Base-by-base conservation (phyloP, 1,284 basidiomycete species). In the Rhizoctonia solani region DNA sequence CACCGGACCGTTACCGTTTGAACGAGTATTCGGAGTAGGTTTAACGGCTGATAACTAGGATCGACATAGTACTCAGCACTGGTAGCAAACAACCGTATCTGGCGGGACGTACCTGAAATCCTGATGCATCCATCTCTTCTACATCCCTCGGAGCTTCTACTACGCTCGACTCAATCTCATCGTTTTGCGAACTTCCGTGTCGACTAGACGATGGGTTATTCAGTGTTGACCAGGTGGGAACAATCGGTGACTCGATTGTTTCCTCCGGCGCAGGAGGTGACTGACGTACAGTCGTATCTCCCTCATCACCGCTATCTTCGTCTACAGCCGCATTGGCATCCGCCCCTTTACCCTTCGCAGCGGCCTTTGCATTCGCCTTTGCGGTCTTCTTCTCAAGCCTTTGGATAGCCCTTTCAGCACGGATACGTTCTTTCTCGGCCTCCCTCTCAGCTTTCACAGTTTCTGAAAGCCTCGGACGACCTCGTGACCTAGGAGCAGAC, bases 391-490 rank as follows among this genome's bases (percentile, higher is more conserved):
- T 44, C 30, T 61, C 56, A 4, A 61, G 13, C 23, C 39, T 47
- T 30, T 61, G 23, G 27, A 61, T 61, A 27, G 56, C 56, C 46
- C 37, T 61, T 37, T 61, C 56, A 30, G 56, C 56, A 19, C 44
- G 44, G 21, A 37, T 19, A 5, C 56, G 56, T 50, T 75, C 67
- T 69, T 70, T 74, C 63, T 74, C 72, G 13, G 75, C 76, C 30
- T 73, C 73, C 5, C 72, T 67, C 13, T 70, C 69, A 0, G 74
- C 76, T 54, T 74, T 75, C 69, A 74, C 74, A 67, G 75, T 74
- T 9, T 72, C 74, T 6, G 74, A 68, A 16, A 76, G 55, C 8
- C 70, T 71, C 2, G 67, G 71, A 3, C 74, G 70, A 1, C 74
- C 73, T 4, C 56, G 56, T 16, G 29, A 30, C 32, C 50, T 61